Evolutionary conservation across 192 early-diverging fungal species (phyloP), one percentile per base, ranked within the genome.

Genomic region (Coemansia sp.): DNA sequence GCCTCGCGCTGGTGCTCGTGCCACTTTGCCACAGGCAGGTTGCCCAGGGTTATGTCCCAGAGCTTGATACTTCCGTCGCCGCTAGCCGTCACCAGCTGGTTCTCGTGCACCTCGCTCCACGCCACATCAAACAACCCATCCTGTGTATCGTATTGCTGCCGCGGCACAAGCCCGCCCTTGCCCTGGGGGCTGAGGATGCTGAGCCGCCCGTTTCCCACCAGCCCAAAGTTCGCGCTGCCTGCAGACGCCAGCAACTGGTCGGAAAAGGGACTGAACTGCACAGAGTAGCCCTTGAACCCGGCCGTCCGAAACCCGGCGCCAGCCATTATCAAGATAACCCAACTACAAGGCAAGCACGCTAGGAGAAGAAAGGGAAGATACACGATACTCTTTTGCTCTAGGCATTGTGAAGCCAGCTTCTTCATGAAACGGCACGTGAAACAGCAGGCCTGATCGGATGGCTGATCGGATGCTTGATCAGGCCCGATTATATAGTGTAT

Each of bases 61-160:
- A 99, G 77, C 56, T 91, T 95, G 31, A 99, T 82, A 48, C 85
- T 87, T 28, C 96, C 96, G 57, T 99, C 96, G 32, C 96, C 96
- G 54, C 87, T 88, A 21, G 83, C 80, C 11, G 89, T 90, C 0
- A 85, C 84, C 19, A 99, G 42, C 48, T 99, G 96, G 64, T 94
- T 89, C 60, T 99, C 94, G 60, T 99, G 89, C 11, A 81, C 48
- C 64, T 99, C 96, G 62, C 85, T 94, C 96, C 96, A 99, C 23
- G 86, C 82, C 26, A 85, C 63, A 67, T 99, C 96, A 66, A 90
- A 99, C 6, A 97, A 63, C 6, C 92, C 94, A 61, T 99, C 96
- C 71, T 96, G 93, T 3, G 94, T 96, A 53, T 97, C 96, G 60
- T 84, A 99, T 28, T 88, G 91, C 43, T 45, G 43, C 10, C 30